Conservation (phyloP, 495 filamentous ascomycete species). For the Lasiosphaeriaceae sp. region DNA sequence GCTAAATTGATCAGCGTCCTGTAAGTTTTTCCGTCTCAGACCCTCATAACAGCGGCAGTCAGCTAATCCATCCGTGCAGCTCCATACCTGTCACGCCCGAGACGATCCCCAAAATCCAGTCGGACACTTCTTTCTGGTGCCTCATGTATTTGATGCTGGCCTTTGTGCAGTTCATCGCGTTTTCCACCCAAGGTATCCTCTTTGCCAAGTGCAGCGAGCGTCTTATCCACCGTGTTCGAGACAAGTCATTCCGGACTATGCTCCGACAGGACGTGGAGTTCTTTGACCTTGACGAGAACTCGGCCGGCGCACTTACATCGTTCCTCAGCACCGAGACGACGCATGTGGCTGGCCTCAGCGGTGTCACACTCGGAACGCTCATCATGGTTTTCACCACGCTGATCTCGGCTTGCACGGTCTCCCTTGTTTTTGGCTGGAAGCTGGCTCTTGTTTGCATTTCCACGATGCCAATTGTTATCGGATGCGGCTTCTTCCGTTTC, state of each 20-base stretch:
- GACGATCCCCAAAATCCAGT: constrained; percentile 45
- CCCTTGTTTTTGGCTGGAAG: constrained; percentile 79
- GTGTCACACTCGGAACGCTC: constrained; percentile 75
- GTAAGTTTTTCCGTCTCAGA: constrained; percentile 22
- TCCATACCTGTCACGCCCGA: constrained; percentile 32
- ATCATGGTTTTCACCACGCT: constrained; percentile 73
- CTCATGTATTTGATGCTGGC: constrained; percentile 96
- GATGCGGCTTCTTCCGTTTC: constrained; percentile 84
- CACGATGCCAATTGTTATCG: constrained; percentile 73
- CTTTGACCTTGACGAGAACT: constrained; percentile 81
- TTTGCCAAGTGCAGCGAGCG: constrained; percentile 81
- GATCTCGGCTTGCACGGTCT: constrained; percentile 60
- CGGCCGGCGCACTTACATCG: constrained; percentile 75
- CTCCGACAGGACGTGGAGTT: constrained; percentile 87
- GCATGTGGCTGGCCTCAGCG: constrained; percentile 77
- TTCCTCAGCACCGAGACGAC: constrained; percentile 86
- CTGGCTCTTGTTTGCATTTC: constrained; percentile 80
- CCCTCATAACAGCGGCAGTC: background rate
- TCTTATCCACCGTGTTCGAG: constrained; percentile 75
- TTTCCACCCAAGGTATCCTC: constrained; percentile 59
- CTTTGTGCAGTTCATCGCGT: constrained; percentile 67
- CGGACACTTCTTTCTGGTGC: constrained; percentile 81
- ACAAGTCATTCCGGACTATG: constrained; percentile 77
- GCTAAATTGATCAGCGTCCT: constrained; percentile 70
- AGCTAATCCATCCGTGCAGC: constrained; percentile 22